Percentiles rank a stretch among this genome's conserved stretches.
These are phyloP conservation scores for Picea sitchensis DNA, from an alignment of 75 land plant species.

Conservation along the genomic window DNA sequence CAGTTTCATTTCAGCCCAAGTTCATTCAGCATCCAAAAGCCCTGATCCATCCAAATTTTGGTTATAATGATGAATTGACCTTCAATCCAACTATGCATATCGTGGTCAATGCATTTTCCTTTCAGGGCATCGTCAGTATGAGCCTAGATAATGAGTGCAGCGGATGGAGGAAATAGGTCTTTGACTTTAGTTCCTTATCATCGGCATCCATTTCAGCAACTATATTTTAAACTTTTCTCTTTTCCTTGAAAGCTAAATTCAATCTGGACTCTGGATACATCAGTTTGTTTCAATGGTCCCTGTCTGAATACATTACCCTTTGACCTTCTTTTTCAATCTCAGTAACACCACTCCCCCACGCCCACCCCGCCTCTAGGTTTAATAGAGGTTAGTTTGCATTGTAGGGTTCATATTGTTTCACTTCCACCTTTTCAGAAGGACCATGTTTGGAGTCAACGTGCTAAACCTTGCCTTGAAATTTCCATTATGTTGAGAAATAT, in stretches of 20 bases:
- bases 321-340: background rate
- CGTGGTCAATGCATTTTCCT: background rate
- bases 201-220: background rate
- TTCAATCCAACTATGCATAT: background rate
- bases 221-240: background rate
- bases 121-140: background rate
- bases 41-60: background rate
- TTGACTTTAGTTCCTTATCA: background rate
- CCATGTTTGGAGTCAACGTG: background rate
- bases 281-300: background rate
- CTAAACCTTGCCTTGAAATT: background rate
- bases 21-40: background rate
- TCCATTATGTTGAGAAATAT: background rate
- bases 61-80: background rate
- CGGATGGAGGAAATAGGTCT: background rate
- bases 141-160: background rate
- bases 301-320: background rate
- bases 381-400: background rate
- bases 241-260: background rate
- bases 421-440: background rate
- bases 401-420: no score
- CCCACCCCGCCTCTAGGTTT: background rate
- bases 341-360: background rate
- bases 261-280: background rate
- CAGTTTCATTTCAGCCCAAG: background rate